Conservation (phyloP, 2,329 filamentous ascomycete species). For the Aspergillus sp. region DNA sequence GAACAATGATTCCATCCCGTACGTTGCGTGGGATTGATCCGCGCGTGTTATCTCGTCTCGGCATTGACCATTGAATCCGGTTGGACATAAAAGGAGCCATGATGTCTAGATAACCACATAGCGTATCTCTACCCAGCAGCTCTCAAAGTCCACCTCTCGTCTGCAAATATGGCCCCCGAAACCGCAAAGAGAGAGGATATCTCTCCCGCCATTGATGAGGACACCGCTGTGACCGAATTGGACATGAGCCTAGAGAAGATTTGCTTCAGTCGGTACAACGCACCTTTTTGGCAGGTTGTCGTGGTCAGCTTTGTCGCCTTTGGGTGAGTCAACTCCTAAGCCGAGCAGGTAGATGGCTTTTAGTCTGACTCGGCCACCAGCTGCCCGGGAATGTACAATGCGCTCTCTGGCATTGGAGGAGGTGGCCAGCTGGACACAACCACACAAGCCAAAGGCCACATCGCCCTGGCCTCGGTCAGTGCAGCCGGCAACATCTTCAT, state of each 20-base stretch:
- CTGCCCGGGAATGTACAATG: constrained; percentile 71
- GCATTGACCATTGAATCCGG: too few relatives aligned
- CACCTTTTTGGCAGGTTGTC: constrained; percentile 9
- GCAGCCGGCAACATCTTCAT: constrained; percentile 31
- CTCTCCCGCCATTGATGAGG: not conserved
- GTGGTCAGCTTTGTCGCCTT: constrained; percentile 72
- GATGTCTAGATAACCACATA: too few relatives aligned
- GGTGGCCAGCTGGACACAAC: constrained; percentile 58
- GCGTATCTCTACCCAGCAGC: not conserved
- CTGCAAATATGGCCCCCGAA: not conserved
- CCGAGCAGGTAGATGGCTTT: too few relatives aligned
- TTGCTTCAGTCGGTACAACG: not conserved
- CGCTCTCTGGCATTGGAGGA: constrained; percentile 63
- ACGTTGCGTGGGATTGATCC: not conserved
- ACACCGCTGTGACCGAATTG: not conserved
- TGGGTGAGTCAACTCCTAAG: constrained; percentile 17
- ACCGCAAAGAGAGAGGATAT: not conserved
- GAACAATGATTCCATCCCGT: not conserved
- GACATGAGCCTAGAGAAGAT: not conserved
- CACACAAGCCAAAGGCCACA: constrained; percentile 63
- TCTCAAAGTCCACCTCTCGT: too few relatives aligned
- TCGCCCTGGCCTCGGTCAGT: constrained; percentile 53
- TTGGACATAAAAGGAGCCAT: too few relatives aligned
- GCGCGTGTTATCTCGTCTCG: not conserved
- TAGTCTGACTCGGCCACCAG: constrained; percentile 34